phyloP scores from a whole-genome alignment of 2,329 filamentous ascomycete genomes.

The Dactylonectria macrodidyma region DNA sequence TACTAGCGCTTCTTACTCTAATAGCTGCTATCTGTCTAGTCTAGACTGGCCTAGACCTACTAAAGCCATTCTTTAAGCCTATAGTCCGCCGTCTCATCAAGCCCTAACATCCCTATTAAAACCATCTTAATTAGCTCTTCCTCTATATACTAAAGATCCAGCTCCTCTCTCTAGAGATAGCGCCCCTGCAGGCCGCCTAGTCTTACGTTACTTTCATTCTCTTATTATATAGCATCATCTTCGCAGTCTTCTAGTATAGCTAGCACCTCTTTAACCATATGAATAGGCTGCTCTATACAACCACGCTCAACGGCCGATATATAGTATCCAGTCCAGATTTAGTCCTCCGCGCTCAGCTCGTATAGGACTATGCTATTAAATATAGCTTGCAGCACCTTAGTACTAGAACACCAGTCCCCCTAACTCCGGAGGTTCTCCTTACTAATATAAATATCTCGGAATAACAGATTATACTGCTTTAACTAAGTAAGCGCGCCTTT shows the following conservation, averaged over 20 bases:
- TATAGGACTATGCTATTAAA: background rate
- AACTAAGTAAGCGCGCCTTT: background rate
- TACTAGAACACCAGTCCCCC: background rate
- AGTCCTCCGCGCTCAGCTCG: background rate
- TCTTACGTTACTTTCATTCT: background rate
- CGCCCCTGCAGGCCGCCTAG: background rate
- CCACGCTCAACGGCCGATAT: background rate
- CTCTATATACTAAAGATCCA: background rate
- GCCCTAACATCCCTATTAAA: background rate
- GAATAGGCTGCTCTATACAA: background rate
- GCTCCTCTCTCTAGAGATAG: background rate
- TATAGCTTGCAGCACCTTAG: background rate
- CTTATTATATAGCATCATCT: background rate
- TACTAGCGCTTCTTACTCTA: no score
- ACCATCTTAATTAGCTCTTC: background rate
- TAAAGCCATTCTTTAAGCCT: no score
- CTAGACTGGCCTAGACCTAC: no score
- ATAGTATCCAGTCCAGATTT: background rate
- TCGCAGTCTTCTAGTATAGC: background rate
- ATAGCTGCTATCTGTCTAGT: no score
- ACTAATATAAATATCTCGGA: background rate
- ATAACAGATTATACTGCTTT: background rate
- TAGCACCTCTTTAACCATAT: background rate
- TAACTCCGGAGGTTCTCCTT: background rate
- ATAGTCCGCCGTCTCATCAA: background rate